Evolutionary conservation across 192 early-diverging fungal species (phyloP).

Genomic region (Lobulomyces angularis): DNA sequence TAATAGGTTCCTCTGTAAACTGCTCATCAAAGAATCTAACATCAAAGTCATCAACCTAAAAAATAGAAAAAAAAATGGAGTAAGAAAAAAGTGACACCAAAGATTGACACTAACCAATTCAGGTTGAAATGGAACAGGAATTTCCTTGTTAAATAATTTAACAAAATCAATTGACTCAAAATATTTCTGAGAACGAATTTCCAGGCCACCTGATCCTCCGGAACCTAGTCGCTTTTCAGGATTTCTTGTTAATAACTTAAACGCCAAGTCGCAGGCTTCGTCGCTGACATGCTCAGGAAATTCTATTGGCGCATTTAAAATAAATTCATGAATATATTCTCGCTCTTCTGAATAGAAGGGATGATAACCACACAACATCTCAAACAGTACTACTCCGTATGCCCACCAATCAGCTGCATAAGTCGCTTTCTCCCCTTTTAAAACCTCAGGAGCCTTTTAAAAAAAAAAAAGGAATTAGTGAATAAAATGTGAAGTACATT

Average conservation of each 20-base stretch:
- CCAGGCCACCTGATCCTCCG: slow-evolving; percentile 11
- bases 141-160: slow-evolving; percentile 27
- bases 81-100: no score
- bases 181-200: slow-evolving; percentile 27
- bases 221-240: slow-evolving; percentile 17
- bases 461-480: neutral
- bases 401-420: slow-evolving; percentile 46
- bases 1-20: slow-evolving; percentile 28
- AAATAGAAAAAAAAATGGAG: no score
- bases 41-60: slow-evolving; percentile 25
- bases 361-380: slow-evolving; percentile 42
- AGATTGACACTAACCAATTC: slow-evolving; percentile 29
- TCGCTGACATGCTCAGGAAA: slow-evolving; percentile 20
- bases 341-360: slow-evolving; percentile 34
- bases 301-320: slow-evolving; percentile 19
- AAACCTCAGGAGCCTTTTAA: slow-evolving; percentile 33
- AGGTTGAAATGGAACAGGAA: slow-evolving; percentile 28
- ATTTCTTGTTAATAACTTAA: slow-evolving; percentile 17
- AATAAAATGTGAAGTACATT: neutral
- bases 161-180: slow-evolving; percentile 28
- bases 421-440: slow-evolving; percentile 25
- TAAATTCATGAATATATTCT: slow-evolving; percentile 25
- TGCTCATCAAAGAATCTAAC: slow-evolving; percentile 26
- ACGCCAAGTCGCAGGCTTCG: slow-evolving; percentile 17
- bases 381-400: slow-evolving; percentile 36